phyloP scores from a whole-genome alignment of 2,329 filamentous ascomycete species.

The Parafenestella ontariensis region DNA sequence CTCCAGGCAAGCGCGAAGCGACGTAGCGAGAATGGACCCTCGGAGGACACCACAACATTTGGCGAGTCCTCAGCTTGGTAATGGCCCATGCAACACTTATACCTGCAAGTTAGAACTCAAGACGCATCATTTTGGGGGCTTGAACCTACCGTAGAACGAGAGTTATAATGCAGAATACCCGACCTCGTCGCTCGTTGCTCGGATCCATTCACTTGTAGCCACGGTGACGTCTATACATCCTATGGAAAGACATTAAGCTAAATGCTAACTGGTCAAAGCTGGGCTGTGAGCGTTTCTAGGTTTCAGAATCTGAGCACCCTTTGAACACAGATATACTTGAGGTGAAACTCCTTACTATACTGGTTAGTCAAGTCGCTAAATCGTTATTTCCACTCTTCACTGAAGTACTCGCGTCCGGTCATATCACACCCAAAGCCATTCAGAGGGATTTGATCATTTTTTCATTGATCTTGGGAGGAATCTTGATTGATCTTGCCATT shows the following conservation, averaged over 20 bases:
- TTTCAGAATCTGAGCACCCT: neutral
- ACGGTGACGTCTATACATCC: neutral
- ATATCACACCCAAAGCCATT: slow-evolving; percentile 5
- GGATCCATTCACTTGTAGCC: neutral
- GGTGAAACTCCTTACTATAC: neutral
- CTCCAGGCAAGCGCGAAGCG: neutral
- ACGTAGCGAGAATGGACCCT: neutral
- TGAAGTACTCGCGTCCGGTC: neutral
- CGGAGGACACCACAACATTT: neutral
- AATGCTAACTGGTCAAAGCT: neutral
- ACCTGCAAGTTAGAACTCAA: neutral
- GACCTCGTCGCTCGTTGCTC: neutral
- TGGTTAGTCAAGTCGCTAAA: neutral
- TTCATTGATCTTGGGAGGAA: slow-evolving; percentile 48
- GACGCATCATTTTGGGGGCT: neutral
- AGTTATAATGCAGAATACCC: neutral
- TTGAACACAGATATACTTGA: neutral
- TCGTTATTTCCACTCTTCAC: neutral
- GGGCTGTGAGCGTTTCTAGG: neutral
- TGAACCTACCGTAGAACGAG: neutral
- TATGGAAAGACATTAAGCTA: neutral
- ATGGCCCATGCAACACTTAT: too few species aligned
- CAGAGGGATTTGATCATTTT: slow-evolving; percentile 39
- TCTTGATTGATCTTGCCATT: slow-evolving; percentile 49
- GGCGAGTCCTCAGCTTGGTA: too few species aligned